Evolutionary conservation across 306 rosid genomes (phyloP).

Genomic region (Cicer judaicum): DNA sequence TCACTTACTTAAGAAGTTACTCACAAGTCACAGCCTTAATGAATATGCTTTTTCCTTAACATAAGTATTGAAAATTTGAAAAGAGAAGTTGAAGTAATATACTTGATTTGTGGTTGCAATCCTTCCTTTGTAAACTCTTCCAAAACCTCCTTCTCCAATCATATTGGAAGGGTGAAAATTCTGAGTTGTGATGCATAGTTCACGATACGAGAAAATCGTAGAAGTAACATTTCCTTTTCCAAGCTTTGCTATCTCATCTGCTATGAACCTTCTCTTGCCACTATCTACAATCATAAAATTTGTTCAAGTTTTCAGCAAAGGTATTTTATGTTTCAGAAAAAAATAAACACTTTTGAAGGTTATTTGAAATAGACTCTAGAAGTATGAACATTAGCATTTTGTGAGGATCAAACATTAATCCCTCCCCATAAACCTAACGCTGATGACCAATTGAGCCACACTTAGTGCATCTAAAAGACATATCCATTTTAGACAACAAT

Average conservation of each 20-base stretch:
- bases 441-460: no score
- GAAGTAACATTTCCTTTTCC: conserved; percentile 75
- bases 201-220: conserved; percentile 57
- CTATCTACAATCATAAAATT: conserved; percentile 33
- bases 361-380: neutral
- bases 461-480: no score
- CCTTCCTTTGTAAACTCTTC: conserved; percentile 80
- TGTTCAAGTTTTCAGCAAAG: conserved; percentile 15
- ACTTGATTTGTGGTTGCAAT: conserved; percentile 63
- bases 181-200: conserved; percentile 69
- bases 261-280: conserved; percentile 41
- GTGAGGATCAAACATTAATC: no score
- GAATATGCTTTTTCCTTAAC: neutral
- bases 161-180: conserved; percentile 69
- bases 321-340: conserved; percentile 1
- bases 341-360: neutral
- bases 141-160: conserved; percentile 94
- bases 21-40: conserved; percentile 13
- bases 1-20: neutral
- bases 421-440: no score
- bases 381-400: neutral
- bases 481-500: neutral
- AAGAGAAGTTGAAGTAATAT: conserved; percentile 47
- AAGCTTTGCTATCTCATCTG: conserved; percentile 61
- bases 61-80: neutral